A percentile compares a stretch with the other conserved stretches of the same genome.
These are phyloP conservation scores for Naganishia liquefaciens DNA, from an alignment of 1,284 basidiomycete species.

Conservation along the genomic window DNA sequence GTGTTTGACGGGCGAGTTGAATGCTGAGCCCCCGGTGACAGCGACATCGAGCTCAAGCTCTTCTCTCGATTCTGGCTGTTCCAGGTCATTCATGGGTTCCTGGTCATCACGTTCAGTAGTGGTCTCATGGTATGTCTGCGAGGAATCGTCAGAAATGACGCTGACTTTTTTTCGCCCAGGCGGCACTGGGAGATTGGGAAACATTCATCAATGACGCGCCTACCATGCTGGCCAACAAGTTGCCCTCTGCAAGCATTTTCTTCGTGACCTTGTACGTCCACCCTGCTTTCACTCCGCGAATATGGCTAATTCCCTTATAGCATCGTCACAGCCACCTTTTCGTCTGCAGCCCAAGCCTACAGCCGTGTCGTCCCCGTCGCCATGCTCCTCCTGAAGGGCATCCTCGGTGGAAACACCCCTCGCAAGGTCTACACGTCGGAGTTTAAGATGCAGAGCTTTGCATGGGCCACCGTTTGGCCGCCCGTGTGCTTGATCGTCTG, in stretches of 20 bases:
- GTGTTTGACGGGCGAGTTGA: background rate
- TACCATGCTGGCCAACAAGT: conserved; percentile 66
- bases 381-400: conserved; percentile 81
- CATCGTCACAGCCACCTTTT: conserved; percentile 57
- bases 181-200: conserved; percentile 65
- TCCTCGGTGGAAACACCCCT: conserved; percentile 86
- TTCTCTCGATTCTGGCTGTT: conserved; percentile 93
- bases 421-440: conserved; percentile 55
- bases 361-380: conserved; percentile 73
- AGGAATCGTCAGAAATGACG: background rate
- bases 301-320: conserved; percentile 25
- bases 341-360: conserved; percentile 75
- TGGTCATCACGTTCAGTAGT: conserved; percentile 77
- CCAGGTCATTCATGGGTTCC: conserved; percentile 86
- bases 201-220: conserved; percentile 66
- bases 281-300: background rate
- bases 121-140: conserved; percentile 63
- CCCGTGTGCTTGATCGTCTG: conserved; percentile 24
- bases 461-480: conserved; percentile 48
- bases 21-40: conserved; percentile 55
- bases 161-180: conserved; percentile 32
- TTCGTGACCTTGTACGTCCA: conserved; percentile 76
- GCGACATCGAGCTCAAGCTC: conserved; percentile 81
- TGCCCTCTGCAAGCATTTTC: conserved; percentile 85
- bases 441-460: conserved; percentile 41